phyloP scores from a whole-genome alignment of 345 rosid species.

The Bretschneidera sinensis region DNA sequence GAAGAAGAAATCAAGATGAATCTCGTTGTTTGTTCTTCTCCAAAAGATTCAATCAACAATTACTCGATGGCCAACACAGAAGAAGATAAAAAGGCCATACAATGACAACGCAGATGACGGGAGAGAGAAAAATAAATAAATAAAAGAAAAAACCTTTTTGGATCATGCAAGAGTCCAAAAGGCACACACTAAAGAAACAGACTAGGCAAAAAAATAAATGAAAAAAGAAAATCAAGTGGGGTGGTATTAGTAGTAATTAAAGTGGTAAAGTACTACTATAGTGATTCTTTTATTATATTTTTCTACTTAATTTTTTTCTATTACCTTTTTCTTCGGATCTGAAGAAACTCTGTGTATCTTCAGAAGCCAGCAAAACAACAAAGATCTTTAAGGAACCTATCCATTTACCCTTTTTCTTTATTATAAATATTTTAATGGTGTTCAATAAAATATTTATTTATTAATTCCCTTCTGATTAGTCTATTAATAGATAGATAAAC shows the following conservation, averaged over 20 bases:
- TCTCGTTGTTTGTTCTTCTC: slow-evolving; percentile 18
- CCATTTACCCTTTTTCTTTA: slow-evolving; percentile 14
- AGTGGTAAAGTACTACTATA: slow-evolving; percentile 7
- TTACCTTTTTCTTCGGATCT: slow-evolving; percentile 67
- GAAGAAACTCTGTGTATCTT: slow-evolving; percentile 41
- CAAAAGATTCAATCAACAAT: slow-evolving; percentile 41
- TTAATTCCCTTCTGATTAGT: slow-evolving; percentile 18
- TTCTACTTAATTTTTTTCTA: slow-evolving; percentile 3
- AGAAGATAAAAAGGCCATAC: slow-evolving; percentile 35
- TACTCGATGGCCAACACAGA: slow-evolving; percentile 40
- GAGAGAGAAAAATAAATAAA: slow-evolving; percentile 17
- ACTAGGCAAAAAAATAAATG: slow-evolving; percentile 8
- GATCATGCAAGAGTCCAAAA: slow-evolving; percentile 48
- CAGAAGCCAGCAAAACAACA: slow-evolving; percentile 57
- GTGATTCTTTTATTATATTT: background rate
- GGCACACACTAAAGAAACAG: slow-evolving; percentile 26
- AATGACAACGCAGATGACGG: slow-evolving; percentile 5
- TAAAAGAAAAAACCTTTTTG: slow-evolving; percentile 25
- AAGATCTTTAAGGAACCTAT: slow-evolving; percentile 47
- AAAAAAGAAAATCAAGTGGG: slow-evolving; percentile 3
- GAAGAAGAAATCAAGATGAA: slow-evolving; percentile 14
- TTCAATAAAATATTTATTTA: slow-evolving; percentile 23
- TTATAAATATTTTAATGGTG: slow-evolving; percentile 1
- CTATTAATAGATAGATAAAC: too few relatives aligned
- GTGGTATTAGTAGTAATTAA: slow-evolving; percentile 3